Conservation (phyloP, 2,329 filamentous ascomycete species). For the Didymosphaeria variabile region DNA sequence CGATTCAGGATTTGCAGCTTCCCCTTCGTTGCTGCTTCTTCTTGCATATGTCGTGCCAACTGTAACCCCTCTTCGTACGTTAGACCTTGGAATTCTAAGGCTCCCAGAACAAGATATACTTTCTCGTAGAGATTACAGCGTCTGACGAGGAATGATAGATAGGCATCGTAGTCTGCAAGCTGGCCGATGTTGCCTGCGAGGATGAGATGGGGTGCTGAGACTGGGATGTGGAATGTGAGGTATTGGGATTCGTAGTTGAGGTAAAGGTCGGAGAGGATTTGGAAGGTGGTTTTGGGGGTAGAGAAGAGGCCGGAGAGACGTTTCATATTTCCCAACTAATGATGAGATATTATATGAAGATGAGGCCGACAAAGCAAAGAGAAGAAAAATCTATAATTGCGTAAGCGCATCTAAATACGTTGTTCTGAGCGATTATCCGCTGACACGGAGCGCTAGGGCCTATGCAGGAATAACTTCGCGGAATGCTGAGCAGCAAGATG, state of each 20-base stretch:
- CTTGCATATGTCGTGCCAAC: slow-evolving; percentile 37
- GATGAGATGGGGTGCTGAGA: slow-evolving; percentile 38
- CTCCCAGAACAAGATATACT: slow-evolving; percentile 40
- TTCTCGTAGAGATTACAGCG: slow-evolving; percentile 41
- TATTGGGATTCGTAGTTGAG: slow-evolving; percentile 42
- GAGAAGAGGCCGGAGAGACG: slow-evolving; percentile 38
- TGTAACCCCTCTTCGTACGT: slow-evolving; percentile 35
- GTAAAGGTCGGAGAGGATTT: slow-evolving; percentile 45
- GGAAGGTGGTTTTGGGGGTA: slow-evolving; percentile 35
- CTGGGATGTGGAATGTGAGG: slow-evolving; percentile 42
- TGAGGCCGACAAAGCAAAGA: slow-evolving; percentile 10
- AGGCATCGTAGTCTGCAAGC: slow-evolving; percentile 42
- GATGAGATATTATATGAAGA: not conserved
- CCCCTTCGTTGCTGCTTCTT: slow-evolving; percentile 37
- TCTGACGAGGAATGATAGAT: slow-evolving; percentile 41
- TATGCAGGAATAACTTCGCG: not conserved
- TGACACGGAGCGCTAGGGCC: not conserved
- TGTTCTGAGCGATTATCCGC: not conserved
- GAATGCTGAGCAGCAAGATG: not conserved
- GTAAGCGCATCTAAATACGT: not conserved
- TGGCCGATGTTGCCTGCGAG: slow-evolving; percentile 44
- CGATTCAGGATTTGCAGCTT: slow-evolving; percentile 58
- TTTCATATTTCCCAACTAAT: slow-evolving; percentile 23
- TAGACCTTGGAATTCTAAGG: slow-evolving; percentile 40
- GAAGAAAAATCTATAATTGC: not conserved